Percentiles rank a stretch among this genome's conserved stretches.
phyloP scores from a whole-genome alignment of 2,329 filamentous ascomycete species.

The Rhynchosporium graminicola region DNA sequence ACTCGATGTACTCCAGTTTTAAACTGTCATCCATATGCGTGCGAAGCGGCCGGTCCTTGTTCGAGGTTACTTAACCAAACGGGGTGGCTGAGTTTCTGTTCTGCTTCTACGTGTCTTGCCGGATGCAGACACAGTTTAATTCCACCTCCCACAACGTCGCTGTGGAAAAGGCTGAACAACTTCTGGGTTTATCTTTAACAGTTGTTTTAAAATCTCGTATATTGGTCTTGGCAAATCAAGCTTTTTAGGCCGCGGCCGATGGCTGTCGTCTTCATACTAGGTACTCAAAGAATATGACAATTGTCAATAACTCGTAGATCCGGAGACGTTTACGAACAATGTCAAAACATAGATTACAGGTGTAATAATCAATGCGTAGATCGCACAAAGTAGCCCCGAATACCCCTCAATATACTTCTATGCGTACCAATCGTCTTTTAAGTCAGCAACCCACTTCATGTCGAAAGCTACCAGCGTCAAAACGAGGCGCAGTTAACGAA shows the following conservation, averaged over 20 bases:
- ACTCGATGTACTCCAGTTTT: not conserved
- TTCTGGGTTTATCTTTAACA: not conserved
- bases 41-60: slow-evolving; percentile 1
- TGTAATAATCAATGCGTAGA: too few species aligned
- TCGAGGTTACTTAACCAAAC: slow-evolving; percentile 5
- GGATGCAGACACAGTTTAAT: slow-evolving; percentile 13
- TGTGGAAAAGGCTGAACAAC: not conserved
- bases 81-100: slow-evolving; percentile 7
- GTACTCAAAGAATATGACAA: too few species aligned
- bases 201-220: slow-evolving; percentile 12
- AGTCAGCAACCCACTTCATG: slow-evolving; percentile 4
- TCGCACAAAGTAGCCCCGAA: too few species aligned
- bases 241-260: not conserved
- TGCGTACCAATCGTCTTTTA: not conserved
- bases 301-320: not conserved
- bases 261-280: not conserved
- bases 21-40: slow-evolving; percentile 3
- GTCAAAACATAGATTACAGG: too few species aligned
- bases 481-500: slow-evolving; percentile 7
- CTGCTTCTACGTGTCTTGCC: slow-evolving; percentile 12
- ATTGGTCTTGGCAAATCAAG: not conserved
- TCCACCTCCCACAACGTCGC: slow-evolving; percentile 13
- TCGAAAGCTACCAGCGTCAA: slow-evolving; percentile 3
- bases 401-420: not conserved
- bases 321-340: not conserved